Conservation (phyloP, 2,329 filamentous ascomycete species). For the Phoma sp. region DNA sequence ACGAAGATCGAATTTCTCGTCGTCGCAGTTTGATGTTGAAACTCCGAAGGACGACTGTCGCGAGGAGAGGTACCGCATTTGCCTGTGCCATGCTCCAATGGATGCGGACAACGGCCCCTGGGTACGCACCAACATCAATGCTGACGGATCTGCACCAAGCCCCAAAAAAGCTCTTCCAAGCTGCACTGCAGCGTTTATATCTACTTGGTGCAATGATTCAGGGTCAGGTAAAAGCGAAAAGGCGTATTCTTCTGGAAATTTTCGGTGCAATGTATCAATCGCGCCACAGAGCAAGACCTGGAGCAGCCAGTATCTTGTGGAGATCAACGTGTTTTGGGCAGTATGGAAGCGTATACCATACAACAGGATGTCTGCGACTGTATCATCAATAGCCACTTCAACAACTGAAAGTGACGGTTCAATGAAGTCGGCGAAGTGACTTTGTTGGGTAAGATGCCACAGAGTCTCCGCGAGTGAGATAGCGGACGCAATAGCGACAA, state of each 20-base stretch:
- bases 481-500: not conserved
- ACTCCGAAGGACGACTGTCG: not conserved
- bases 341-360: not conserved
- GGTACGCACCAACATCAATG: not conserved
- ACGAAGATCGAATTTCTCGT: no score
- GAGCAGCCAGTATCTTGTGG: constrained; percentile 9
- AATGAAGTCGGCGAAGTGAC: not conserved
- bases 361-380: not conserved
- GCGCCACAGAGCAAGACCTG: constrained; percentile 2
- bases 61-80: not conserved
- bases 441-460: not conserved
- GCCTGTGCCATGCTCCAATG: constrained; percentile 4
- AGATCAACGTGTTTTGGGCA: not conserved
- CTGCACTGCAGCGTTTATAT: not conserved
- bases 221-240: not conserved
- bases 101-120: constrained; percentile 1
- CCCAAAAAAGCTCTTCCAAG: not conserved
- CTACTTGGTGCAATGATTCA: not conserved
- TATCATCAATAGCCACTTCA: not conserved
- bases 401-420: not conserved
- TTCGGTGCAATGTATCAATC: constrained; percentile 2
- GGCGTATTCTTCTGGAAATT: not conserved
- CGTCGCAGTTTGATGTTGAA: no score
- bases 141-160: not conserved
- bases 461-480: not conserved